phyloP scores from a whole-genome alignment of 1,284 basidiomycete genomes.

The Coniferiporia weirii region DNA sequence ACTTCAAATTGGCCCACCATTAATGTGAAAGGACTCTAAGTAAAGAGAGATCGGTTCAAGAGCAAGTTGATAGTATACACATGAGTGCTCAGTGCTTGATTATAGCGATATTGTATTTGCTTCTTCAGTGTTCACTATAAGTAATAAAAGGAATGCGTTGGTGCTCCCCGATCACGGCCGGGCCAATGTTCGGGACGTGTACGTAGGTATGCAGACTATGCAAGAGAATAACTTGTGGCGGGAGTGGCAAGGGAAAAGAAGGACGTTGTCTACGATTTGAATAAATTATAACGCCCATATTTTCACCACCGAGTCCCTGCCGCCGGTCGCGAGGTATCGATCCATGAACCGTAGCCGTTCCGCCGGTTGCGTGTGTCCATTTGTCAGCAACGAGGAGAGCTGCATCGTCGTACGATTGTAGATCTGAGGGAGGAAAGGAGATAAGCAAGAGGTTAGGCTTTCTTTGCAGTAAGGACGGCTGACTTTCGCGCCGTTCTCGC shows the following conservation, averaged over 20 bases:
- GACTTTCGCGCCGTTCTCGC: conserved; percentile 91
- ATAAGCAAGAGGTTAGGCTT: background rate
- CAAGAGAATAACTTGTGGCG: background rate
- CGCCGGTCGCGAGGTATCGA: conserved; percentile 89
- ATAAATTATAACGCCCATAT: conserved; percentile 85
- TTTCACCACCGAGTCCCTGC: conserved; percentile 84
- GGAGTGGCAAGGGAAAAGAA: background rate
- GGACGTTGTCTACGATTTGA: background rate
- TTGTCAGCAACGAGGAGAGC: conserved; percentile 77
- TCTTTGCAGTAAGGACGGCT: conserved; percentile 16
- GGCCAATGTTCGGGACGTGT: background rate
- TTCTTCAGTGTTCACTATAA: background rate
- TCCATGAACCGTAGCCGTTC: conserved; percentile 95
- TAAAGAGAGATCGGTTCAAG: background rate
- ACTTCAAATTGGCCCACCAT: no score
- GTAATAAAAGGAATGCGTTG: background rate
- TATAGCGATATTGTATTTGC: background rate
- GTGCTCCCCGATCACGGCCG: background rate
- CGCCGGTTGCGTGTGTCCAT: conserved; percentile 90
- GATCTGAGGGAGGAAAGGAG: conserved; percentile 43
- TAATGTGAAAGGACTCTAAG: no score
- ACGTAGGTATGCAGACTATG: background rate
- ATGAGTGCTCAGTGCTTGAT: background rate
- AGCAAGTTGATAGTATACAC: background rate
- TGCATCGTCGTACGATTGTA: conserved; percentile 96